Evolutionary conservation across 108 stramenopile species (phyloP).

Genomic region (Pseudonitzschia delicatissima): DNA sequence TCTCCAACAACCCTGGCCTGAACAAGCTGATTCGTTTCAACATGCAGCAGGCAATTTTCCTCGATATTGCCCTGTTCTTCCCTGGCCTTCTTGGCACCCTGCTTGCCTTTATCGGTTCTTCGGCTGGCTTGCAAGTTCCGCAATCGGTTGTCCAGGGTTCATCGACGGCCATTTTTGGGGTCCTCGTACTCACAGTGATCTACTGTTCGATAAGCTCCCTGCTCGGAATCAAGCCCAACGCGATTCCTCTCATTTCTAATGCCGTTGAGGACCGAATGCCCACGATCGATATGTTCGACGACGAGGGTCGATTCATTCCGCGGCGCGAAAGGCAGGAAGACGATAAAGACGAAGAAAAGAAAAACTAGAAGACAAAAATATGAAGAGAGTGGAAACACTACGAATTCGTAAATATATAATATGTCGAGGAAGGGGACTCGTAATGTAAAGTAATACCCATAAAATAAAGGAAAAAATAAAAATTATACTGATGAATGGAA

Average conservation of each 20-base stretch:
- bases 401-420: neutral
- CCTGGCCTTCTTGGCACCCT: conserved; percentile 66
- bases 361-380: conserved; percentile 16
- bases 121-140: conserved; percentile 38
- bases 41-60: conserved; percentile 89
- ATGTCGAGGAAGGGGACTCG: neutral
- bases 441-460: neutral
- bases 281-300: conserved; percentile 76
- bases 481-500: no score
- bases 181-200: conserved; percentile 50
- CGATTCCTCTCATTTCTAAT: conserved; percentile 70
- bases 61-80: conserved; percentile 90
- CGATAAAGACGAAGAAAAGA: conserved; percentile 30
- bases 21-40: conserved; percentile 81
- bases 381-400: no score
- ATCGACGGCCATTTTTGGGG: conserved; percentile 69
- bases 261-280: conserved; percentile 76
- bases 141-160: conserved; percentile 40
- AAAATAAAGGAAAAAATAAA: neutral
- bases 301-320: conserved; percentile 27
- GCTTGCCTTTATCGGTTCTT: conserved; percentile 29
- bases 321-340: conserved; percentile 18
- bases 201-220: conserved; percentile 68
- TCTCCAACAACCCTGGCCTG: conserved; percentile 69
- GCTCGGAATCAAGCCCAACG: conserved; percentile 67